A percentile compares a stretch with the other conserved stretches of the same genome.
phyloP scores from a whole-genome alignment of 1,139 yeast genomes.

The Blastobotrys arbuscula region DNA sequence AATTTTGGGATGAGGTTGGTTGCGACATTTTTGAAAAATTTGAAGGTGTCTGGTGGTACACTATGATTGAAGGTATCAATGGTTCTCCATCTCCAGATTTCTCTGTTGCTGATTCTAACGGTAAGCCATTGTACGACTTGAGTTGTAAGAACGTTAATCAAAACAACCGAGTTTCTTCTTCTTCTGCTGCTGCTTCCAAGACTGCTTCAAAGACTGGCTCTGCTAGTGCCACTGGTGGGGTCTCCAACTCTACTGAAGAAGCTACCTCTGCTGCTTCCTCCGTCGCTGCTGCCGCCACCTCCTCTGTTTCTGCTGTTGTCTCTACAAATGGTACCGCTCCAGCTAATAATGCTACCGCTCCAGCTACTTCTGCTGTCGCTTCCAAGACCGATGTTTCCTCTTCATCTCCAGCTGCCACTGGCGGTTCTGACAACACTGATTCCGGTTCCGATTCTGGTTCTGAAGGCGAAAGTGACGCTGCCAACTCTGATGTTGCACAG shows the following conservation, averaged over 20 bases:
- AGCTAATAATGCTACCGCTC: constrained; percentile 14
- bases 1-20: constrained; percentile 26
- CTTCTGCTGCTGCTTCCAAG: constrained; percentile 12
- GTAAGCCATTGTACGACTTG: constrained; percentile 21
- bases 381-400: not conserved
- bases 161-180: not conserved
- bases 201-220: not conserved
- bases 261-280: not conserved
- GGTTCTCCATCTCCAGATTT: constrained; percentile 21
- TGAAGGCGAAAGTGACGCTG: not conserved
- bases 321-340: constrained; percentile 9
- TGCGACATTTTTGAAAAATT: constrained; percentile 20
- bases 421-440: constrained; percentile 13
- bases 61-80: constrained; percentile 20
- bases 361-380: not conserved
- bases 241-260: not conserved
- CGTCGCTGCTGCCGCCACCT: not conserved
- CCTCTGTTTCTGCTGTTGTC: not conserved
- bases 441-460: constrained; percentile 2
- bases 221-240: not conserved
- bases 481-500: not conserved
- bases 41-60: constrained; percentile 24
- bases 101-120: constrained; percentile 20
- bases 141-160: constrained; percentile 16
- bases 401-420: constrained; percentile 3